phyloP scores from a whole-genome alignment of 2,329 filamentous ascomycete genomes.

The Sclerotiophoma versabilis region DNA sequence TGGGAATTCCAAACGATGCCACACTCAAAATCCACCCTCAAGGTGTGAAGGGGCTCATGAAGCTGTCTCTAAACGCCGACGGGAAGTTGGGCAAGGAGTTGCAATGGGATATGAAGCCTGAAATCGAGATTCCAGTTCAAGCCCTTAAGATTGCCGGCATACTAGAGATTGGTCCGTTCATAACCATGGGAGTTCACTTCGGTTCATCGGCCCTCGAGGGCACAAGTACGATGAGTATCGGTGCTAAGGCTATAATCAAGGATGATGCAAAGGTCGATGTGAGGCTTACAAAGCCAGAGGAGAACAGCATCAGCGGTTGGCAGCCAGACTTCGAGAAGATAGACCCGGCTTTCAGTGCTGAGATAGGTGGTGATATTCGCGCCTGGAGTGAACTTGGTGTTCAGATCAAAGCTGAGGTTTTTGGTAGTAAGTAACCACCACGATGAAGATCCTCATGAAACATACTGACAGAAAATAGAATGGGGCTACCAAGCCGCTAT shows the following conservation, averaged over 20 bases:
- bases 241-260: conserved; percentile 29
- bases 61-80: conserved; percentile 24
- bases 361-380: conserved; percentile 22
- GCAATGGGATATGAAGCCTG: conserved; percentile 28
- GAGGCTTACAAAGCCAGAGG: conserved; percentile 13
- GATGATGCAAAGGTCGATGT: conserved; percentile 25
- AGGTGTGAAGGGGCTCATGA: conserved; percentile 23
- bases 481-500: conserved; percentile 34
- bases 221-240: conserved; percentile 19
- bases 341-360: conserved; percentile 26
- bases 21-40: conserved; percentile 28
- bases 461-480: conserved; percentile 7
- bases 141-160: conserved; percentile 27
- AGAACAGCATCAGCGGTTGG: conserved; percentile 30
- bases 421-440: conserved; percentile 20
- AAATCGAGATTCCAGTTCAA: conserved; percentile 32
- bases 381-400: conserved; percentile 33
- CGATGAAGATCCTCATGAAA: no score
- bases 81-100: conserved; percentile 30
- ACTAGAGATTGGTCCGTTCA: conserved; percentile 30
- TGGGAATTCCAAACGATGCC: conserved; percentile 21
- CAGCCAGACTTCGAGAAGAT: conserved; percentile 29
- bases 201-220: conserved; percentile 28
- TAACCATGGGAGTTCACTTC: conserved; percentile 31
- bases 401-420: conserved; percentile 28